phyloP scores from a whole-genome alignment of 768 basidiomycete species.

The Mycena rosella region DNA sequence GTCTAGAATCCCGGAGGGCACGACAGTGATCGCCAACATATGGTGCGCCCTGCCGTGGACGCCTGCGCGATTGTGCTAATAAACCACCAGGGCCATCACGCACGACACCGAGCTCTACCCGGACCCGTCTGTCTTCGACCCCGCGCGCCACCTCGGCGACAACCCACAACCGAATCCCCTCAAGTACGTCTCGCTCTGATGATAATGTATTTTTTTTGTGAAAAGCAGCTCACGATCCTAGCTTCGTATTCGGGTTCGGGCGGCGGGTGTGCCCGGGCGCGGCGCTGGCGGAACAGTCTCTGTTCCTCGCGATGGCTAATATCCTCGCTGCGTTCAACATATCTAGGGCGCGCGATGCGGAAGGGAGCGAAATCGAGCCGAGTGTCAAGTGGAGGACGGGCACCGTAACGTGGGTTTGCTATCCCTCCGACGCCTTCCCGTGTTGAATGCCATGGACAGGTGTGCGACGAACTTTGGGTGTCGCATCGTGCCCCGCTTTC shows the following conservation, averaged over 20 bases:
- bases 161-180: conserved; percentile 43
- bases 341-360: conserved; percentile 37
- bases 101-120: conserved; percentile 49
- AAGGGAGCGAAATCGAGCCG: conserved; percentile 41
- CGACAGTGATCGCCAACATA: conserved; percentile 47
- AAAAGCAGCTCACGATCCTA: background rate
- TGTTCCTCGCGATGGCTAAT: conserved; percentile 44
- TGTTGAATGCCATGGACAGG: background rate
- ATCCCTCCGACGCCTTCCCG: background rate
- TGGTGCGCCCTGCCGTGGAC: conserved; percentile 38
- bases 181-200: conserved; percentile 25
- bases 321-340: conserved; percentile 47
- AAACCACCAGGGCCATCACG: conserved; percentile 47
- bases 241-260: conserved; percentile 35
- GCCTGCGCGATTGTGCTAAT: background rate
- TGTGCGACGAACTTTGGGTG: conserved; percentile 7
- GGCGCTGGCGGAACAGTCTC: conserved; percentile 41
- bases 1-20: conserved; percentile 46
- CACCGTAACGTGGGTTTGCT: conserved; percentile 10
- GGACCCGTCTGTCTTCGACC: conserved; percentile 46
- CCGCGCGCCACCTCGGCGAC: conserved; percentile 46
- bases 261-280: conserved; percentile 39
- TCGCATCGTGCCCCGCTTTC: conserved; percentile 2
- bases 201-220: background rate
- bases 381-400: conserved; percentile 13